phyloP scores from a whole-genome alignment of 306 rosid genomes.

The Vachellia pachyceras region DNA sequence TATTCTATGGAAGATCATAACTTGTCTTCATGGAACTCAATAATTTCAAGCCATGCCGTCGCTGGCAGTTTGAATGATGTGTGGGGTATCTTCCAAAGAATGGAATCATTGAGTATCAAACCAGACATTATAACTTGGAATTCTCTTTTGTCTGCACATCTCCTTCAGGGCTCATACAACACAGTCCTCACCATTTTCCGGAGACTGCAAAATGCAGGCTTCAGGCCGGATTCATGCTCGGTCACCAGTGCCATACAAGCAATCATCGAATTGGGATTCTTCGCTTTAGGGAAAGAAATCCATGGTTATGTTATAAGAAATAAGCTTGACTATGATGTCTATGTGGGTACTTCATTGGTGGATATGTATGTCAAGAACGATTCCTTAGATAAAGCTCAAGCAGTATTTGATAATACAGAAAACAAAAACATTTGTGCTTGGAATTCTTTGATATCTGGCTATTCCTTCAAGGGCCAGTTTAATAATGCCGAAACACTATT shows the following conservation, averaged over 20 bases:
- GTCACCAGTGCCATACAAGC: conserved; percentile 68
- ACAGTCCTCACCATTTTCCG: conserved; percentile 48
- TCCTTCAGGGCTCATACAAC: conserved; percentile 54
- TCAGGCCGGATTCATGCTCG: conserved; percentile 63
- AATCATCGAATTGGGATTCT: conserved; percentile 52
- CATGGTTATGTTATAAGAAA: conserved; percentile 66
- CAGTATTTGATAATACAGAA: conserved; percentile 54
- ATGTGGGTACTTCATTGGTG: conserved; percentile 63
- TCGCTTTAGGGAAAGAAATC: conserved; percentile 62
- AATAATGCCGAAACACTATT: conserved; percentile 56
- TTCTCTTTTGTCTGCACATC: conserved; percentile 69
- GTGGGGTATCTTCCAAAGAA: conserved; percentile 45
- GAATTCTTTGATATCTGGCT: conserved; percentile 75
- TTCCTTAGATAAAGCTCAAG: conserved; percentile 53
- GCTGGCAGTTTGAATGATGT: conserved; percentile 57
- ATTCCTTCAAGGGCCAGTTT: conserved; percentile 64
- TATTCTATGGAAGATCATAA: conserved; percentile 56
- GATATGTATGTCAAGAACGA: conserved; percentile 73
- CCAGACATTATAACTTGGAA: conserved; percentile 80
- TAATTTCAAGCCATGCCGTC: conserved; percentile 56
- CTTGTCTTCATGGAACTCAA: conserved; percentile 73
- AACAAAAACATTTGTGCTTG: conserved; percentile 64
- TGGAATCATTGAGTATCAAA: conserved; percentile 51
- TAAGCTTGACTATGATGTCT: conserved; percentile 60
- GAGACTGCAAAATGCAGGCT: conserved; percentile 52